Evolutionary conservation across 2,329 filamentous ascomycete genomes (phyloP).

Genomic region (Microdochium bolleyi): DNA sequence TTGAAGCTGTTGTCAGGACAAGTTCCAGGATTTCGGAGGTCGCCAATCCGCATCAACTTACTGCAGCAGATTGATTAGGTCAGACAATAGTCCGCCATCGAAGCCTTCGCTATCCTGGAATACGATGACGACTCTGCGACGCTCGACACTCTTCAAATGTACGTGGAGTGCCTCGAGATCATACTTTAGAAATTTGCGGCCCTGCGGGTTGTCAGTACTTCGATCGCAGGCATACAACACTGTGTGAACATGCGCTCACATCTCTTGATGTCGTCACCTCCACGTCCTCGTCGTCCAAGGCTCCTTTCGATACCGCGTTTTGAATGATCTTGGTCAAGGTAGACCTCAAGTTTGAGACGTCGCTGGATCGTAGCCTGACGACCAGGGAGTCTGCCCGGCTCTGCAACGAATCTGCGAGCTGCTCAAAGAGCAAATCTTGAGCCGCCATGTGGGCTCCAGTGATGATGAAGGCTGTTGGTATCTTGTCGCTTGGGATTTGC

Average conservation of each 20-base stretch:
- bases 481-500: slow-evolving; percentile 31
- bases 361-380: slow-evolving; percentile 59
- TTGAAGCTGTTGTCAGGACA: slow-evolving; percentile 1
- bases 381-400: slow-evolving; percentile 43
- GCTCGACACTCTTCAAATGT: slow-evolving; percentile 44
- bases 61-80: slow-evolving; percentile 62
- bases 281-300: slow-evolving; percentile 46
- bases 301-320: slow-evolving; percentile 43
- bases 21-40: slow-evolving; percentile 16
- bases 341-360: slow-evolving; percentile 67
- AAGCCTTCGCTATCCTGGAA: slow-evolving; percentile 81
- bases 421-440: slow-evolving; percentile 65
- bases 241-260: slow-evolving; percentile 24
- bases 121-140: slow-evolving; percentile 58
- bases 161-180: slow-evolving; percentile 65
- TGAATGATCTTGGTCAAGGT: slow-evolving; percentile 66
- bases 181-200: slow-evolving; percentile 64
- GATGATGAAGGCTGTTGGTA: slow-evolving; percentile 65
- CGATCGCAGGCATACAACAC: slow-evolving; percentile 4
- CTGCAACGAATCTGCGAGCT: slow-evolving; percentile 52
- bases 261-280: slow-evolving; percentile 36
- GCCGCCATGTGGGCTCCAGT: slow-evolving; percentile 74
- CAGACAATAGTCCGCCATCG: slow-evolving; percentile 62
- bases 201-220: slow-evolving; percentile 27
- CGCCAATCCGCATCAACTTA: slow-evolving; percentile 28